Evolutionary conservation across 139 green algal species (phyloP), one percentile per base, ranked within the genome.

Genomic region (Micractinium conductrix): DNA sequence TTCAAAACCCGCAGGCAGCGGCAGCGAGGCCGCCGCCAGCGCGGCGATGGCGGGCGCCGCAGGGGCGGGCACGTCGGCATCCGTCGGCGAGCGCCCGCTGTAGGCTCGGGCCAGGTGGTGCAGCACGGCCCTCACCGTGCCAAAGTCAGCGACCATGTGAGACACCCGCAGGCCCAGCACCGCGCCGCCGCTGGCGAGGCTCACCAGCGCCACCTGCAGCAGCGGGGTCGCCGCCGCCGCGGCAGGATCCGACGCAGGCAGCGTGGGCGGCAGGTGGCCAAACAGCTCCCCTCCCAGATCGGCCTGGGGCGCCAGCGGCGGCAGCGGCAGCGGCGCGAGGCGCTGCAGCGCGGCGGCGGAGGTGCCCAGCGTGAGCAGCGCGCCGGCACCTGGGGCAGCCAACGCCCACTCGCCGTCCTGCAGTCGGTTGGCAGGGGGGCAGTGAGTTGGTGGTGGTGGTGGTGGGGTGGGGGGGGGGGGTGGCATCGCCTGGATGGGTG

Each of bases 331-430:
- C 9, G 42, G 70, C 28, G 14, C 42, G 42, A 78, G 70, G 70
- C 42, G 55, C 9, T 21, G 4, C 26, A 58, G 70, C 0, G 70
- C 22, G 24, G 42, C 24, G 28, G 42, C 22, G 1, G 70, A 78
- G 28, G 10, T 40, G 42, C 70, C 70, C 1, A 78, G 70, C 7
- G 38, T 58, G 26, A 78, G 43, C 24, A 40, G 17, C 0, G 70
- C 42, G 70, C 70, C 70, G 28, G 70, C 70, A 12, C 44, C 22
- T 16, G 42, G 70, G 28, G 55, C 42, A 12, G 42, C 55, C 42
- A 78, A 43, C 70, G 38, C 42, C 70, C 70, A 78, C 70, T 78
- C 70, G 42, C 70, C 70, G 10, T 40, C 24, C 70, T 78, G 65
- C 33, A 30, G 17, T 30, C 33, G n/a, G 33, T 12, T 1, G 65